Conservation (phyloP, 176 grass and related monocot genomes). For the Aegilops umbellulata region DNA sequence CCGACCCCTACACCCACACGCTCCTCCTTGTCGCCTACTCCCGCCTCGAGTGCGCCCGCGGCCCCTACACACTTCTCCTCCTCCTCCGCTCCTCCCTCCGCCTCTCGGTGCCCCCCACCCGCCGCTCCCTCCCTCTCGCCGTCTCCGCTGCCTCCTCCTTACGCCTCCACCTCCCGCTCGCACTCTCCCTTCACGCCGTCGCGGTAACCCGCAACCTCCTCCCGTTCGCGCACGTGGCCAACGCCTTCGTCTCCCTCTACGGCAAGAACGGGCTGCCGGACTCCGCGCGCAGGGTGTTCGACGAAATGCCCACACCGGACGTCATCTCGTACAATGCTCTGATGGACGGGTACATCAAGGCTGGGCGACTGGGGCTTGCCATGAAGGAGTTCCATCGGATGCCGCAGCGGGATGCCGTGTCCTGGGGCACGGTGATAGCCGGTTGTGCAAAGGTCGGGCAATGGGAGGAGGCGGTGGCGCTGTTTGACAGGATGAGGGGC, state of each 20-base stretch:
- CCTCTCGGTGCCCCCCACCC: conserved; percentile 19
- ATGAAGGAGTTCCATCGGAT: conserved; percentile 42
- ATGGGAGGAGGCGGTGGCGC: conserved; percentile 25
- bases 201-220: conserved; percentile 32
- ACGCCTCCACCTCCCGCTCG: conserved; percentile 34
- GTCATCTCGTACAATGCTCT: conserved; percentile 52
- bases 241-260: conserved; percentile 53
- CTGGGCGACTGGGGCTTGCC: conserved; percentile 6
- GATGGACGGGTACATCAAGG: conserved; percentile 36
- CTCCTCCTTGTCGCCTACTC: conserved; percentile 43
- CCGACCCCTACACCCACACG: conserved; percentile 8
- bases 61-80: conserved; percentile 28
- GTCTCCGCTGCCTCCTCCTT: conserved; percentile 24
- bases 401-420: conserved; percentile 44
- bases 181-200: conserved; percentile 42
- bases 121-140: conserved; percentile 43
- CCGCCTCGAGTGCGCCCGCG: conserved; percentile 15
- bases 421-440: conserved; percentile 50
- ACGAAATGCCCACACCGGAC: conserved; percentile 24
- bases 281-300: conserved; percentile 43
- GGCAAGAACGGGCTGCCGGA: conserved; percentile 23
- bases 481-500: conserved; percentile 48
- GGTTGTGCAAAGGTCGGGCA: conserved; percentile 22
- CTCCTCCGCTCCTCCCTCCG: conserved; percentile 55
- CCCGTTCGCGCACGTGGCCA: conserved; percentile 38